Base-by-base conservation (phyloP, 2,329 filamentous ascomycete genomes). In the Aureobasidium namibiae region DNA sequence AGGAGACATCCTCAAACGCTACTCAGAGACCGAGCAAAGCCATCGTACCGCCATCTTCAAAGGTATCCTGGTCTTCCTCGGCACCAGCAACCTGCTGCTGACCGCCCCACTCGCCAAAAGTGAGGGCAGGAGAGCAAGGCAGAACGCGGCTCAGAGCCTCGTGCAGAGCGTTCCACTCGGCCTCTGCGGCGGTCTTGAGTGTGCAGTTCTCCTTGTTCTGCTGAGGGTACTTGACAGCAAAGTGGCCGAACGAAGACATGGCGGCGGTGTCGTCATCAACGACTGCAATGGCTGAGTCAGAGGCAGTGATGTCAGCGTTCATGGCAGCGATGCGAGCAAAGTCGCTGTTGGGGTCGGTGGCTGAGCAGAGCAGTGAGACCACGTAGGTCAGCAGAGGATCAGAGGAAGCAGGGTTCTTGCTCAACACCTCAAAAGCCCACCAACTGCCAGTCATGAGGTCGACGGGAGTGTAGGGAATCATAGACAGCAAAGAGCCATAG, bases 401-500 rank as follows among this genome's bases (percentile, higher is more conserved):
- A 8, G 63, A 60, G 16, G 61, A 63, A 3, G 62, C 63, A 21
- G 65, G 62, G 33, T 61, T 59, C 57, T 64, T 63, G 23, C 60
- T 63, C 18, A 72, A 62, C 8, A 65, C 65, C 26, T 65, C 58
- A 63, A 73, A 72, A 9, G 67, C 66, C 70, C 69, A 72, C 38
- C n/a, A 42, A 24, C 18, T 33, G 57, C 60, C 59, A 49, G 62
- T 39, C 23, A 56, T 45, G 13, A 7, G 24, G n/a, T 44, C 18
- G 21, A 63, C 33, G 33, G 66, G 67, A 48, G 66, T 67, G 31
- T 67, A 66, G 26, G 60, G 56, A 29, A 69, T 50, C 44, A 63
- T 65, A 24, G 50, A 45, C 5, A 67, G 59, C 26, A 69, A 53
- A 34, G 53, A n/a, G 24, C 56, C 60, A 54, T 62, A 68, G 46